Evolutionary conservation across 768 basidiomycete genomes (phyloP), one percentile per base, ranked within the genome.

Genomic region (Plicaturopsis crispa): DNA sequence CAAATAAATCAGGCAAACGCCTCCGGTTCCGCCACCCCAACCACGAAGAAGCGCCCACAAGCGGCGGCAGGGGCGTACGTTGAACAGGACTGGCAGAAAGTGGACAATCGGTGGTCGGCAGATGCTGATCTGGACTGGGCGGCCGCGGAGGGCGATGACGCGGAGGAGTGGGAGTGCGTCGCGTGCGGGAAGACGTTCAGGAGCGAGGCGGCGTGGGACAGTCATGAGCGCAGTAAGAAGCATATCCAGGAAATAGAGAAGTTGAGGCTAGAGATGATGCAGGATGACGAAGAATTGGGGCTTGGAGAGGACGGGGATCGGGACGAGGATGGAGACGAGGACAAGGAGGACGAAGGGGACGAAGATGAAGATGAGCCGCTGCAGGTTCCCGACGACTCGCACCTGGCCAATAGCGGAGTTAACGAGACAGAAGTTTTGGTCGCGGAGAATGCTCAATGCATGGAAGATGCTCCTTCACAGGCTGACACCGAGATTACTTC

Each of bases 221-320:
- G 91, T 56, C 96, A 98, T 46, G 96, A 98, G 57, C 70, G 92
- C 47, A 96, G 92, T 57, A 85, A 85, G 61, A 96, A 91, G 59
- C 96, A 99, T 51, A 54, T 86, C 54, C 88, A 84, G 58, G 87
- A 91, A 45, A 78, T 98, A 10, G 87, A 88, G 51, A 68, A 66
- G 46, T 53, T 99, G 42, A 78, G 75, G 56, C 67, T 68, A 48
- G 75, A 86, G 50, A 96, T 99, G 86, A 54, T 66, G 47, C 61
- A 65, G 39, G 89, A 97, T 48, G 72, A 87, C 42, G 72, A 75
- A 36, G 75, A 72, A 44, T 55, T 96, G 4, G 79, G 69, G 1
- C 60, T 87, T 16, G 62, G 55, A 11, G 63, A 63, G 18, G 66
- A 54, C 12, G 54, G 48, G 23, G 50, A 44, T 18, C 55, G 58